These are phyloP conservation scores for Neurospora sp. DNA, from an alignment of 2,329 filamentous ascomycete genomes.

Conservation along the genomic window DNA sequence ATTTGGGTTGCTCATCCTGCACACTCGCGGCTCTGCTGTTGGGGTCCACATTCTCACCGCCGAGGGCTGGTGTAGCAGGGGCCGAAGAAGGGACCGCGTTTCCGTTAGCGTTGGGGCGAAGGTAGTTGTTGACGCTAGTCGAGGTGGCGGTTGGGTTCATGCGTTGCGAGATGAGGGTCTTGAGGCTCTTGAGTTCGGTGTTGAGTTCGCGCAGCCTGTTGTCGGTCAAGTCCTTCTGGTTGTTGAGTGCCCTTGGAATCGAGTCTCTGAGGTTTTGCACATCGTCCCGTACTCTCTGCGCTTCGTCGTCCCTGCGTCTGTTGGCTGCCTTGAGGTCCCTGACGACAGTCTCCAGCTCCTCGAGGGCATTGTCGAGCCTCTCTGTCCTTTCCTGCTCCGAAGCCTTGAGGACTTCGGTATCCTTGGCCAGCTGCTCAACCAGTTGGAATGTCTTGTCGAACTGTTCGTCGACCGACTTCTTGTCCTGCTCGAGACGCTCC, in stretches of 20 bases:
- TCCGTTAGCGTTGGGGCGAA: constrained; percentile 19
- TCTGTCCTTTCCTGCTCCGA: constrained; percentile 79
- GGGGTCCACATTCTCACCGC: constrained; percentile 22
- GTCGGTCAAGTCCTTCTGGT: constrained; percentile 78
- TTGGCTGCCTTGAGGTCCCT: constrained; percentile 72
- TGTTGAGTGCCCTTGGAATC: constrained; percentile 80
- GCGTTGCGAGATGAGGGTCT: constrained; percentile 66
- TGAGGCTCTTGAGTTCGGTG: constrained; percentile 81
- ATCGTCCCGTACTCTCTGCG: constrained; percentile 76
- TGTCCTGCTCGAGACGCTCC: constrained; percentile 88
- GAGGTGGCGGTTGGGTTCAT: constrained; percentile 33
- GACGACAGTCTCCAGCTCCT: constrained; percentile 77
- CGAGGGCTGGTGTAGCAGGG: constrained; percentile 17
- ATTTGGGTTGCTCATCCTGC: constrained; percentile 16
- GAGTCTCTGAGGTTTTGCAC: constrained; percentile 71
- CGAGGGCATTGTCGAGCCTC: constrained; percentile 68
- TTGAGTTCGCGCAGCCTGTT: constrained; percentile 74
- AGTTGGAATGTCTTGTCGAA: constrained; percentile 88
- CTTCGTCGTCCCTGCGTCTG: constrained; percentile 76
- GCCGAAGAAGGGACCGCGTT: constrained; percentile 14
- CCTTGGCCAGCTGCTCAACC: constrained; percentile 82
- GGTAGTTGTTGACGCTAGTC: constrained; percentile 19
- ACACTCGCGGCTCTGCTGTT: constrained; percentile 18
- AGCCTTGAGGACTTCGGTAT: constrained; percentile 79
- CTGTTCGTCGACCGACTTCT: constrained; percentile 81